phyloP scores from a whole-genome alignment of 495 filamentous ascomycete species.

The Trichoderma reesei region DNA sequence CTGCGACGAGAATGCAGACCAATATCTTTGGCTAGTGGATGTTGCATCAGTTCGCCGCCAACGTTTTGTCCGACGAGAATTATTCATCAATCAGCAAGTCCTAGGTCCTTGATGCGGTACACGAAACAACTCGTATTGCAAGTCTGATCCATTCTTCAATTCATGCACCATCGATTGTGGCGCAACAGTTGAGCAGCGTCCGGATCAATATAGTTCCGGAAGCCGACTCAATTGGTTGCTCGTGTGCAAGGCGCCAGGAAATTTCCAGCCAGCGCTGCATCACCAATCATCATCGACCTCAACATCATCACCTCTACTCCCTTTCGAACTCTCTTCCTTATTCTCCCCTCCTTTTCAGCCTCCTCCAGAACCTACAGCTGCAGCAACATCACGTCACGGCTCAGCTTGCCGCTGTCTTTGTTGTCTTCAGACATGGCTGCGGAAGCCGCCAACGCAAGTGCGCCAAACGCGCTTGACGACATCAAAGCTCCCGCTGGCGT shows the following conservation, averaged over 20 bases:
- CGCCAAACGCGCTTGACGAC: slow-evolving; percentile 38
- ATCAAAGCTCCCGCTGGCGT: slow-evolving; percentile 73
- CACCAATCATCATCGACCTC: background rate
- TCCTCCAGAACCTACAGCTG: background rate
- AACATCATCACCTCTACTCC: background rate
- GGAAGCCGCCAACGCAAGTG: slow-evolving; percentile 50
- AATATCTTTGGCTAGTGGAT: too few relatives aligned
- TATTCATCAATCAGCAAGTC: too few relatives aligned
- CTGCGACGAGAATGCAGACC: too few relatives aligned
- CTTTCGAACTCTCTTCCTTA: too few relatives aligned
- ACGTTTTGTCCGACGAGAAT: too few relatives aligned
- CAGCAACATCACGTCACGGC: background rate
- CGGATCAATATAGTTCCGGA: background rate
- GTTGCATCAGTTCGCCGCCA: too few relatives aligned
- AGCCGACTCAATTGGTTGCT: background rate
- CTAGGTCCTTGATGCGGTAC: too few relatives aligned
- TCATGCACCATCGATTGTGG: background rate
- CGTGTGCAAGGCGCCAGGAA: background rate
- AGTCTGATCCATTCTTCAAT: too few relatives aligned
- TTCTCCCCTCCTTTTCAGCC: too few relatives aligned
- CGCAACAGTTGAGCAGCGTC: background rate
- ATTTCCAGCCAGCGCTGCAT: slow-evolving; percentile 3
- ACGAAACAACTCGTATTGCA: too few relatives aligned
- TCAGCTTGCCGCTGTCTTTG: background rate
- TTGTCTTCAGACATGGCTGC: slow-evolving; percentile 27